Evolutionary conservation across 1,284 basidiomycete genomes (phyloP).

Genomic region (Inonotus hispidus): DNA sequence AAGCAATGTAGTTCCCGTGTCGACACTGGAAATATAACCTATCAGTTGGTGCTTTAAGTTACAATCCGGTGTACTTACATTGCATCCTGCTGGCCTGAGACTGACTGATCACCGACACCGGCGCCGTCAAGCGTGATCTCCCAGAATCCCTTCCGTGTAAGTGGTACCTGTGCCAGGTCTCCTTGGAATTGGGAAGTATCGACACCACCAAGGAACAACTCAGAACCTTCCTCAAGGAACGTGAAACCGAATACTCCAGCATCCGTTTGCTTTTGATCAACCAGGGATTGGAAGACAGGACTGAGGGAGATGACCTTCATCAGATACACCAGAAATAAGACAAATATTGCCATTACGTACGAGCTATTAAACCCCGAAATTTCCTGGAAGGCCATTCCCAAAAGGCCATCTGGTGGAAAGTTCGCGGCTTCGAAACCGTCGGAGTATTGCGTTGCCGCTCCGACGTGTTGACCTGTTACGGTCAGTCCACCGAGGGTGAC

Average conservation of each 20-base stretch:
- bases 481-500: slow-evolving; percentile 25
- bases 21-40: slow-evolving; percentile 25
- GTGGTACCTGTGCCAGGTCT: slow-evolving; percentile 9
- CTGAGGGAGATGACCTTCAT: not conserved
- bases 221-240: slow-evolving; percentile 40
- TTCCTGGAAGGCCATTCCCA: slow-evolving; percentile 30
- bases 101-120: slow-evolving; percentile 20
- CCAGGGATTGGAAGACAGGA: slow-evolving; percentile 28
- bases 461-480: slow-evolving; percentile 27
- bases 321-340: not conserved
- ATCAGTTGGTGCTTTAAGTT: not conserved
- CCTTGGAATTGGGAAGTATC: slow-evolving; percentile 24
- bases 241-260: slow-evolving; percentile 43
- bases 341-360: not conserved
- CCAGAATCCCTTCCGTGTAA: slow-evolving; percentile 27
- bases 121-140: slow-evolving; percentile 25
- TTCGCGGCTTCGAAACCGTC: slow-evolving; percentile 29
- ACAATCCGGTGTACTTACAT: slow-evolving; percentile 19
- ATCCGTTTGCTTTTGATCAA: slow-evolving; percentile 28
- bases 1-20: slow-evolving; percentile 48
- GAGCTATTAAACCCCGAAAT: slow-evolving; percentile 23
- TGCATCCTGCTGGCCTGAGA: slow-evolving; percentile 22
- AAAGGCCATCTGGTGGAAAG: slow-evolving; percentile 43
- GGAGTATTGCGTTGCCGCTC: slow-evolving; percentile 44
- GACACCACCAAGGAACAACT: slow-evolving; percentile 48